Evolutionary conservation across 2,329 filamentous ascomycete genomes (phyloP), one percentile per base, ranked within the genome.

Genomic region (Colletotrichum sublineola): DNA sequence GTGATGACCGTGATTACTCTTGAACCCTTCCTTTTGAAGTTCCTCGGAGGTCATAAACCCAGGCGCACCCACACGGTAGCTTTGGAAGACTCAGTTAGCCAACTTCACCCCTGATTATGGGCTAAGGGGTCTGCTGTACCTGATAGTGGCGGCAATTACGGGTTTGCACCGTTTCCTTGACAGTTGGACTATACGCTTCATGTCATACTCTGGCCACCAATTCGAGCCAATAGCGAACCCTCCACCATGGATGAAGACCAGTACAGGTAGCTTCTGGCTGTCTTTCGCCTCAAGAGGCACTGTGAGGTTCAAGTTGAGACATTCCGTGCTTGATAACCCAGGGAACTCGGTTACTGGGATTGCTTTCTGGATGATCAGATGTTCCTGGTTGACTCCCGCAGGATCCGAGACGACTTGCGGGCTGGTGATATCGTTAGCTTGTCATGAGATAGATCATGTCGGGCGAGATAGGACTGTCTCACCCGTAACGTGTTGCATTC

Each of bases 221-320:
- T 83, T 86, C 4, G 85, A 85, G 3, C 87, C 87, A 3, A 85
- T 80, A 3, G 79, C 78, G 61, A 87, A 85, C 0, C 84, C 87
- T 14, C 87, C 87, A 0, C 87, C 87, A 71, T 89, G 86, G 5
- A 89, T 82, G 73, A 87, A 88, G 1, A 87, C 81, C 50, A 88
- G 80, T 0, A 89, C 86, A 0, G 87, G 87, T 2, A 88, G 7
- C 81, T 82, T 15, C 78, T 77, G 5, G 67, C 0, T 44, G 62
- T 12, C 57, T 77, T 68, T n/a, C 48, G 55, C 15, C 68, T 73
- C 9, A 7, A 24, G 18, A 8, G 87, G 87, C 0, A 85, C 80
- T 0, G 85, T 84, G 60, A 89, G 84, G 71, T 88, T 88, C 24
- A 89, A 77, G 61, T 86, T 88, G 33, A 90, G 78, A 42, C 87